phyloP scores from a whole-genome alignment of 441 rosid genomes.

The Mallotus japonicus region DNA sequence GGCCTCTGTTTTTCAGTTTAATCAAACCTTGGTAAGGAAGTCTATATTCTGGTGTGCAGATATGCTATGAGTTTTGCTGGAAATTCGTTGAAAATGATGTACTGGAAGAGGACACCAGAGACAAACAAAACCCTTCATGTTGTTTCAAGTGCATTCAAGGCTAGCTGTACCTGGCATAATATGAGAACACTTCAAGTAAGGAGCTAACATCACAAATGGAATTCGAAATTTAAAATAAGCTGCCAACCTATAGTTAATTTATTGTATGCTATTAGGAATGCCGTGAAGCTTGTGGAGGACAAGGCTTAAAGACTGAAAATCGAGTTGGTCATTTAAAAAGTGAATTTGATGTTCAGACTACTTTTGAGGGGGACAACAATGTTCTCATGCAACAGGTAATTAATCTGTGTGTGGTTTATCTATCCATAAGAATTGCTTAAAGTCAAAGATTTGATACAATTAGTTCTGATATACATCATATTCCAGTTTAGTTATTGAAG shows the following conservation, averaged over 20 bases:
- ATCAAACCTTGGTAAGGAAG: background rate
- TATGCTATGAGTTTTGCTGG: constrained; percentile 80
- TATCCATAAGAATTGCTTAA: background rate
- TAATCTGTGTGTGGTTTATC: background rate
- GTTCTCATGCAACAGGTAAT: constrained; percentile 92
- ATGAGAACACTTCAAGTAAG: constrained; percentile 91
- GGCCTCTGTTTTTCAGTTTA: background rate
- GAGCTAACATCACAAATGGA: constrained; percentile 3
- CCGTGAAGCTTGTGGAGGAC: constrained; percentile 97
- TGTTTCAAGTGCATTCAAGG: constrained; percentile 83
- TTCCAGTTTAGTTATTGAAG: background rate
- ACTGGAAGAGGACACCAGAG: constrained; percentile 77
- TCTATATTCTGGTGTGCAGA: constrained; percentile 35
- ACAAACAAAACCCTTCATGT: constrained; percentile 75
- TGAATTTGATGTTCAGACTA: constrained; percentile 87
- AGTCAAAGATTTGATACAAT: background rate
- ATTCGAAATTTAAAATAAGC: constrained; percentile 6
- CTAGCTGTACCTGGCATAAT: constrained; percentile 82
- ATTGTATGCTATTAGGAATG: constrained; percentile 60
- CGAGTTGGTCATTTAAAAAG: constrained; percentile 78
- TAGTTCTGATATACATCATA: background rate
- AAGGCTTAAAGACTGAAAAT: constrained; percentile 89
- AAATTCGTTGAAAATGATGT: constrained; percentile 73
- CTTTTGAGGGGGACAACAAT: constrained; percentile 93
- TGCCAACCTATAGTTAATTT: constrained; percentile 10